Evolutionary conservation across 177 flowering plant species (phyloP).

Genomic region (Vitis hybrid): DNA sequence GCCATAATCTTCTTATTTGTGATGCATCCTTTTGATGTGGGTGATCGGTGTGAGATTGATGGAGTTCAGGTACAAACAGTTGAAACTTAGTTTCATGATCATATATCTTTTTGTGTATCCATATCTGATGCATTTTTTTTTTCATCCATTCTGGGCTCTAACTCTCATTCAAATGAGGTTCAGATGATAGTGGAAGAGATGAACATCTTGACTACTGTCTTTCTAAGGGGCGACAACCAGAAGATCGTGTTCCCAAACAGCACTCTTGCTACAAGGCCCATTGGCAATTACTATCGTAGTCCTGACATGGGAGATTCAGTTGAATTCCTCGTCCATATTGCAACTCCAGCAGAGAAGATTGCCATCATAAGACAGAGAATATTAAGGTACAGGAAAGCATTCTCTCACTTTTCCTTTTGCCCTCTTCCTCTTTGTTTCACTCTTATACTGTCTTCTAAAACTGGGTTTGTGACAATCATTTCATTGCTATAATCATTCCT

Average conservation of each 20-base stretch:
- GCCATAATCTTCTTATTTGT: slow-evolving; percentile 62
- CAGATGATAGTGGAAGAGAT: slow-evolving; percentile 91
- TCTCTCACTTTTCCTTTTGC: neutral
- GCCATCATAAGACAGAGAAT: slow-evolving; percentile 40
- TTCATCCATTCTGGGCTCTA: neutral
- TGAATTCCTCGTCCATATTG: slow-evolving; percentile 46
- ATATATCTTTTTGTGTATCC: neutral
- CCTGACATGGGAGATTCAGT: slow-evolving; percentile 80
- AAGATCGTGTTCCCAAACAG: slow-evolving; percentile 60
- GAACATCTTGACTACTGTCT: slow-evolving; percentile 79
- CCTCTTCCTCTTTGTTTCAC: no score
- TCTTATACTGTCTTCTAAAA: no score
- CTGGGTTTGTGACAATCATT: no score
- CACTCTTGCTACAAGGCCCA: slow-evolving; percentile 44
- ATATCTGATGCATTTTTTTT: neutral
- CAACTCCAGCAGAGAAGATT: slow-evolving; percentile 55
- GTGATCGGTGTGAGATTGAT: slow-evolving; percentile 68
- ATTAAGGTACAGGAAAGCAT: slow-evolving; percentile 19
- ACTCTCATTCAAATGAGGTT: neutral
- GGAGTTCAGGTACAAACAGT: slow-evolving; percentile 48
- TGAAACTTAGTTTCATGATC: neutral
- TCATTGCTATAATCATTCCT: no score
- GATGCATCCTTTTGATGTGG: slow-evolving; percentile 72
- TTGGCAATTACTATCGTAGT: slow-evolving; percentile 68
- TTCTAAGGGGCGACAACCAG: slow-evolving; percentile 64